Conservation (phyloP, 768 basidiomycete genomes). For the Auriscalpium vulgare region DNA sequence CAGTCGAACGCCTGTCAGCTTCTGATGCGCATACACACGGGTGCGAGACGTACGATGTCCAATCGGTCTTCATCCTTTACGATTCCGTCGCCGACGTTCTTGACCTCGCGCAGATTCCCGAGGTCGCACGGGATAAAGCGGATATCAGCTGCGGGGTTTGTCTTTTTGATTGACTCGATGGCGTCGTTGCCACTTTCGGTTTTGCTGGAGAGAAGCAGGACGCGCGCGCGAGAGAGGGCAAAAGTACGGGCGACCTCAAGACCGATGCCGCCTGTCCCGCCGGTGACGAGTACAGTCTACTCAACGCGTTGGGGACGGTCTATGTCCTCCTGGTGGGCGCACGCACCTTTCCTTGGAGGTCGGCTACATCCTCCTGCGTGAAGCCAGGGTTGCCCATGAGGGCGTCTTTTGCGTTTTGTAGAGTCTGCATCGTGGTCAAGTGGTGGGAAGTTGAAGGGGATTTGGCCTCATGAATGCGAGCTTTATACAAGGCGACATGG, state of each 20-base stretch:
- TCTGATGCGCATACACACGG: background rate
- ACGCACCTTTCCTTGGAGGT: background rate
- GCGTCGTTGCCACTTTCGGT: slow-evolving; percentile 20
- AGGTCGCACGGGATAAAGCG: slow-evolving; percentile 23
- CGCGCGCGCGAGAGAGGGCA: slow-evolving; percentile 21
- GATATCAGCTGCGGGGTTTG: slow-evolving; percentile 17
- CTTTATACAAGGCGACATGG: too few relatives aligned
- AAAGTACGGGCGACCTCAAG: slow-evolving; percentile 24
- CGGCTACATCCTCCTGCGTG: background rate
- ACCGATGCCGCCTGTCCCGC: slow-evolving; percentile 23
- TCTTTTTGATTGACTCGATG: slow-evolving; percentile 9
- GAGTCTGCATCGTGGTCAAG: background rate
- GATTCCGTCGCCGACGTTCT: slow-evolving; percentile 21
- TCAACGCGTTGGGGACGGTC: background rate
- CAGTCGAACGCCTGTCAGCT: background rate
- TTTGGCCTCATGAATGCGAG: too few relatives aligned
- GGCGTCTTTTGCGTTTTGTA: background rate
- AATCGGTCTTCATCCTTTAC: slow-evolving; percentile 14
- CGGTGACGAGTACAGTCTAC: slow-evolving; percentile 25
- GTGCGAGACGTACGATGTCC: slow-evolving; percentile 16
- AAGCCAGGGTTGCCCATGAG: background rate
- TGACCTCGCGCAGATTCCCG: slow-evolving; percentile 19
- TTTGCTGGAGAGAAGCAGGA: slow-evolving; percentile 20
- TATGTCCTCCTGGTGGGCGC: too few relatives aligned
- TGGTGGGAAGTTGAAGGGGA: background rate